Evolutionary conservation across 176 grass and related monocot species (phyloP).

Genomic region (Carex parvula): DNA sequence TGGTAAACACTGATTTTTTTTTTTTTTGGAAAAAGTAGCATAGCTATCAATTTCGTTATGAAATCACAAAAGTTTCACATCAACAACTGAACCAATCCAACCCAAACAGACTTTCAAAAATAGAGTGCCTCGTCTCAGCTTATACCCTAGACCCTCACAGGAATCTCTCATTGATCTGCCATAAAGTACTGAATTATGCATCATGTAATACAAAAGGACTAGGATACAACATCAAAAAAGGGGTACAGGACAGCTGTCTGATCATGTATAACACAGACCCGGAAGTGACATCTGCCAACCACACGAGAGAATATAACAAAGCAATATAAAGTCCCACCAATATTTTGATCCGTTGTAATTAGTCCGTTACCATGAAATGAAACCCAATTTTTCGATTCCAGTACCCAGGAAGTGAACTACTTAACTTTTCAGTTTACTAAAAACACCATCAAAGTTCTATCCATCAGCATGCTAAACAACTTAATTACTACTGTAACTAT

Average conservation of each 20-base stretch:
- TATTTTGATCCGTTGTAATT: not conserved
- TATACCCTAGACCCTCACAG: no score
- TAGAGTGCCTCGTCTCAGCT: no score
- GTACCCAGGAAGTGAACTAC: not conserved
- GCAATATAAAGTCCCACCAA: not conserved
- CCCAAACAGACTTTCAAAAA: no score
- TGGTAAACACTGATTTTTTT: not conserved
- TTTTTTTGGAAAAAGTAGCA: no score
- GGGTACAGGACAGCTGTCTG: not conserved
- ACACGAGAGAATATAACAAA: not conserved
- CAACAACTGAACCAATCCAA: no score
- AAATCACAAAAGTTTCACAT: no score
- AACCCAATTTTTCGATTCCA: not conserved
- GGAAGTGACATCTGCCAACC: not conserved
- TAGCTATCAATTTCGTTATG: no score
- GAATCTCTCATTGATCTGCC: no score
- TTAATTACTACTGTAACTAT: not conserved
- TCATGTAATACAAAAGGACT: not conserved
- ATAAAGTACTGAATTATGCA: not conserved
- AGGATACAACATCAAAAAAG: not conserved
- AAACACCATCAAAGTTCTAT: not conserved
- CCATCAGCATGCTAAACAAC: not conserved
- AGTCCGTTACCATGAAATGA: not conserved
- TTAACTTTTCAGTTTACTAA: not conserved
- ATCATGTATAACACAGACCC: not conserved